A percentile compares a stretch with the other conserved stretches of the same genome.
Evolutionary conservation across 768 basidiomycete species (phyloP).

Genomic region (Agrocybe pediades): DNA sequence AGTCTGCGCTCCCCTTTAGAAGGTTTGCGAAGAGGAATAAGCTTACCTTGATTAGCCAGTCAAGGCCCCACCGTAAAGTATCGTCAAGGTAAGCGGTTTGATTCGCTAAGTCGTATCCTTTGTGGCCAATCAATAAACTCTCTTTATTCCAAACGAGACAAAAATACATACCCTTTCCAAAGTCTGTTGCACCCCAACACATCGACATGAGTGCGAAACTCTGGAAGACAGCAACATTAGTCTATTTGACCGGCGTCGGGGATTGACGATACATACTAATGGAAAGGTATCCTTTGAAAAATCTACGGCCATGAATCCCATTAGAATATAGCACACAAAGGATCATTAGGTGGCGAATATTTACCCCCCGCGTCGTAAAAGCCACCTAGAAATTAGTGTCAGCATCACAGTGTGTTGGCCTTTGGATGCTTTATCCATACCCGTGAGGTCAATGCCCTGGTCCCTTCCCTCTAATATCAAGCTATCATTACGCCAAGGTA

Average conservation of each 20-base stretch:
- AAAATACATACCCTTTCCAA: slow-evolving; percentile 61
- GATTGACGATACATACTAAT: slow-evolving; percentile 48
- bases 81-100: slow-evolving; percentile 92
- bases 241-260: not conserved
- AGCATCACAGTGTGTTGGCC: not conserved
- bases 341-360: too few species aligned
- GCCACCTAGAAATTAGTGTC: slow-evolving; percentile 44
- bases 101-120: slow-evolving; percentile 82
- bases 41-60: slow-evolving; percentile 86
- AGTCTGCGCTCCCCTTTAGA: too few species aligned
- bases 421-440: slow-evolving; percentile 25
- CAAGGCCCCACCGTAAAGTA: slow-evolving; percentile 88
- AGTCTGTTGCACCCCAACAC: slow-evolving; percentile 90
- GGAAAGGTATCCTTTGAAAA: slow-evolving; percentile 90
- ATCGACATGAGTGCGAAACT: slow-evolving; percentile 83
- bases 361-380: slow-evolving; percentile 93
- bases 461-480: slow-evolving; percentile 76
- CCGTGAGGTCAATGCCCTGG: slow-evolving; percentile 71
- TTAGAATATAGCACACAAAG: too few species aligned
- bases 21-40: too few species aligned
- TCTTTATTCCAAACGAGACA: not conserved
- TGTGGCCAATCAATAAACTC: not conserved
- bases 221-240: slow-evolving; percentile 32
- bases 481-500: slow-evolving; percentile 87
- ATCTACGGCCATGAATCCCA: slow-evolving; percentile 43